Base-by-base conservation (phyloP, 441 rosid species). In the Melianthus villosus region DNA sequence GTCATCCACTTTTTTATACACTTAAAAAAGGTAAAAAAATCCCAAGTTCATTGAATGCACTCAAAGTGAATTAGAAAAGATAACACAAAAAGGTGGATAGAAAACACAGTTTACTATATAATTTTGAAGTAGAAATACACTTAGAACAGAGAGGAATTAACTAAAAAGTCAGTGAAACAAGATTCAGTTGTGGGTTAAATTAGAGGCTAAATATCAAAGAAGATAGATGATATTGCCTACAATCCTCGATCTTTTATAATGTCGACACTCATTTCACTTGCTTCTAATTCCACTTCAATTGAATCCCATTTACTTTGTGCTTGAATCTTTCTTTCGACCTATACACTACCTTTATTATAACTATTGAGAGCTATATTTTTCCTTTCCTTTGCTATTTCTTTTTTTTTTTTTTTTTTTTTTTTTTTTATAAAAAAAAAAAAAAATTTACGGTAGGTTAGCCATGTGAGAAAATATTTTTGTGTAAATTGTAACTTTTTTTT, bases 271-370 rank as follows among this genome's bases (percentile, higher is more conserved):
- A 32, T 32, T 32, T 32, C 36, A 16, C 36, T 32, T 12, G 34
- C 34, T 31, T 31, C 14, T 15, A 31, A 31, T 15, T 78, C 87
- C 23, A 74, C 69, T 50, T 69, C 23, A 74, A 67, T 50, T 69
- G 77, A 49, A 72, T 74, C 9, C 87, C 87, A 14, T 78, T 82
- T 59, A 78, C 42, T 52, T 78, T 82, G 46, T 82, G 67, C 69
- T 74, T 78, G 74, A 78, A 78, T 58, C 80, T 72, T 47, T 78
- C 87, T 44, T 78, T 78, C 33, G 82, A 69, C 54, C 87, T 78
- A 19, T 71, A 78, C 27, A 78, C 66, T 82, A 78, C 74, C 65
- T 78, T 78, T 29, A 46, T 63, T 46, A 82, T 72, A 50, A 78
- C 76, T 39, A 37, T 67, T 9, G 87, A 57, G n/a, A n/a, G n/a